Base-by-base conservation (phyloP, 2,329 filamentous ascomycete species). In the Diplodia scrobiculata region DNA sequence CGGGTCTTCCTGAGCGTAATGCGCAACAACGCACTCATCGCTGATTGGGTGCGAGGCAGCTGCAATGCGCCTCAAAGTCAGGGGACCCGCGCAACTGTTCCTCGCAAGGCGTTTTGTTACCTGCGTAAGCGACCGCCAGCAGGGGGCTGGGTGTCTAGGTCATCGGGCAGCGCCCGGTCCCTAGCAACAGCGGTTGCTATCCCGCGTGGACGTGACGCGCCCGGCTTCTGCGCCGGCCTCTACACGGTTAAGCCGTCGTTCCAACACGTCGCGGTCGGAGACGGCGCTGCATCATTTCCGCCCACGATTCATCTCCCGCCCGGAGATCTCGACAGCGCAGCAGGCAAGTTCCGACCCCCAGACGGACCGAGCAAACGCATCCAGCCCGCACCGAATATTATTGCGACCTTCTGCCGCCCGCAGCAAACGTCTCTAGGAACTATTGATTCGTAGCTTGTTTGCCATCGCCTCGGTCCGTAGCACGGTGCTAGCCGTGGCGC, bases 1-100 rank as follows among this genome's bases (percentile, higher is more conserved):
- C 58, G 58, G 58, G 45, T 47, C 58, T 36, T 62, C 58, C 36
- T 50, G 41, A 62, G 58, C 45, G 58, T 62, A 62, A 62, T 62
- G 58, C 58, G 58, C 45, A 62, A 45, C 58, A 62, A 62, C 58
- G 58, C 21, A 36, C 29, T 19, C 58, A 36, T 36, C 41, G 41
- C n/a, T 62, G 58, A 62, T 62, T 62, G 58, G 58, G 25, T 38
- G 25, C 25, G 55, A 41, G 55, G 55, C 55, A 60, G 17, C 34
- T 19, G 41, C 58, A 50, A 50, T 51, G 58, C 58, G 58, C 58
- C 58, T 62, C 58, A 25, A 50, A 21, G 41, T 45, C 58, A 50
- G 58, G 58, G 58, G 58, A 47, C 48, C 29, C n/a, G 58, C 58
- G 58, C 45, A 36, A 36, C 34, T 47, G 45, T 25, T 10, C 14